Percentiles rank a stretch among this genome's conserved stretches.
Evolutionary conservation across 2,329 filamentous ascomycete species (phyloP).

Genomic region (Apiospora saccharicola): DNA sequence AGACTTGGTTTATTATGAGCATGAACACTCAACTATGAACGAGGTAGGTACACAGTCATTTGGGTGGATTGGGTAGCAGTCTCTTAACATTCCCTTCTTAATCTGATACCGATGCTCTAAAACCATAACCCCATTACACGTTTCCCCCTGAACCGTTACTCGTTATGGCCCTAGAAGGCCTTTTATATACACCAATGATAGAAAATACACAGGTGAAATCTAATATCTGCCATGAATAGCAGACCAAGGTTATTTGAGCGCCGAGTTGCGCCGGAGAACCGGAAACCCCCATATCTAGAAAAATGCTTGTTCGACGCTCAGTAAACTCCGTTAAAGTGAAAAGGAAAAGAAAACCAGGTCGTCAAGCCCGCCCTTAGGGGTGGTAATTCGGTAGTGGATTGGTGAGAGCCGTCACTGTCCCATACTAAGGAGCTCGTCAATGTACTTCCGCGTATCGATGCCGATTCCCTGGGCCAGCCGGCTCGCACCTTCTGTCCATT

Average conservation of each 20-base stretch:
- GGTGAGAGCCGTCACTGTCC: background rate
- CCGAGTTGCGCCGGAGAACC: background rate
- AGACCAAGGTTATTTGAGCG: background rate
- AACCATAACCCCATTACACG: background rate
- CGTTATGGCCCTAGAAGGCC: background rate
- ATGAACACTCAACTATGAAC: too few species aligned
- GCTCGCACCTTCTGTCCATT: constrained; percentile 60
- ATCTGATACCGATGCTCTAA: background rate
- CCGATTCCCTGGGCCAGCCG: constrained; percentile 76
- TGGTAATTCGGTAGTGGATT: too few species aligned
- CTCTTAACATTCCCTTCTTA: background rate
- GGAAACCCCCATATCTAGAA: background rate
- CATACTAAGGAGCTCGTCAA: constrained; percentile 75
- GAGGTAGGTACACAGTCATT: too few species aligned
- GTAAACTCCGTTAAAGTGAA: background rate
- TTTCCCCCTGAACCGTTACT: too few species aligned
- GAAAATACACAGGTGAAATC: background rate
- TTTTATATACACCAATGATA: background rate
- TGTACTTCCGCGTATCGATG: constrained; percentile 77
- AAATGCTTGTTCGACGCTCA: background rate
- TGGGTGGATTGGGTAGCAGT: too few species aligned
- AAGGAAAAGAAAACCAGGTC: background rate
- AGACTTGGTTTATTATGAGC: too few species aligned
- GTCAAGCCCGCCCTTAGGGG: background rate
- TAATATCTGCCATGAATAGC: background rate